Conservation (phyloP, 2,329 filamentous ascomycete species). For the Paramyrothecium roridum region DNA sequence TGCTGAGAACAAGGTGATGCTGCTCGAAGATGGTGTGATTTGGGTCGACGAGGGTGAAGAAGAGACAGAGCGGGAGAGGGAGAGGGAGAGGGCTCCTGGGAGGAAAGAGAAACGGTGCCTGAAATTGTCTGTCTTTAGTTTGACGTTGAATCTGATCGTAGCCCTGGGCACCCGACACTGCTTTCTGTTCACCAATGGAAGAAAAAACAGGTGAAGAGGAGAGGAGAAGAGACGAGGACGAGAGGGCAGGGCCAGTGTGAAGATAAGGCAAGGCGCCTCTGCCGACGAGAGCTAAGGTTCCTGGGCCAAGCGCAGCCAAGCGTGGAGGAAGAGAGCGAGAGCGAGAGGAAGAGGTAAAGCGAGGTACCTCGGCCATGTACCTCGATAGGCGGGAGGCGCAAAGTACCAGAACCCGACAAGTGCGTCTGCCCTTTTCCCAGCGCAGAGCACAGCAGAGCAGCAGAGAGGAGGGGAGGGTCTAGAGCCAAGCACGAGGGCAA, state of each 20-base stretch:
- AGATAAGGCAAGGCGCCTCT: neutral
- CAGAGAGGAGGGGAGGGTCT: too few relatives aligned
- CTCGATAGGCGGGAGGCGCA: neutral
- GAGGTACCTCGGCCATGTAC: neutral
- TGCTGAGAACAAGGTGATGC: neutral
- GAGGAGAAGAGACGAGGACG: neutral
- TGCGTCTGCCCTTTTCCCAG: too few relatives aligned
- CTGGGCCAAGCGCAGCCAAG: too few relatives aligned
- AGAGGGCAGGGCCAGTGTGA: neutral
- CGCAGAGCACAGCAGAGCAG: too few relatives aligned
- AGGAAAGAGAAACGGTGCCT: neutral
- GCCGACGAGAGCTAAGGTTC: neutral
- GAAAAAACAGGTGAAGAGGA: neutral
- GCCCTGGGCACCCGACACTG: neutral
- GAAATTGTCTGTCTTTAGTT: neutral
- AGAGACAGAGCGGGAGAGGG: neutral
- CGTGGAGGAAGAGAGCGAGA: neutral
- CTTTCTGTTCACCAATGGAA: neutral
- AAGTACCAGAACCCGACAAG: neutral
- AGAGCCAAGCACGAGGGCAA: too few relatives aligned
- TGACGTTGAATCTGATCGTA: neutral
- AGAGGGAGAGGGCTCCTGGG: neutral
- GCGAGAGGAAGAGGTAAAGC: neutral
- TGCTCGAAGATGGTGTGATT: neutral
- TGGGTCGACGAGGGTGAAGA: neutral